Conservation (phyloP, 192 early-diverging fungal genomes). For the Blastocladiella britannica region DNA sequence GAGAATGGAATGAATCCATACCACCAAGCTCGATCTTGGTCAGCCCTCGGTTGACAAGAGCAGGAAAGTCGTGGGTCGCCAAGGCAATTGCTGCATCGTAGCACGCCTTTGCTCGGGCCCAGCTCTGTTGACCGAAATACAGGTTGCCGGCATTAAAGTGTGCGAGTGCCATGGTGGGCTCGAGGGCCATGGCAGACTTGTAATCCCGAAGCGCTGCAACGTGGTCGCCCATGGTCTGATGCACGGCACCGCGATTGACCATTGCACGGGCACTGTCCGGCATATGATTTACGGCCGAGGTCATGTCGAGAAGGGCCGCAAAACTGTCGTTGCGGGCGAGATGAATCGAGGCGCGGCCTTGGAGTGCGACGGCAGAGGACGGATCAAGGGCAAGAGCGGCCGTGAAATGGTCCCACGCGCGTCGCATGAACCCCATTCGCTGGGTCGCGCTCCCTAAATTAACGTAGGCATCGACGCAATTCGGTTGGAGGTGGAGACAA, state of each 20-base stretch:
- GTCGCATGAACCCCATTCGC: not conserved
- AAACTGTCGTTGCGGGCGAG: not conserved
- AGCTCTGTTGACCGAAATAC: not conserved
- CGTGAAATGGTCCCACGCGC: not conserved
- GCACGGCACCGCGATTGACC: not conserved
- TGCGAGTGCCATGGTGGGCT: not conserved
- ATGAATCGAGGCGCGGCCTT: not conserved
- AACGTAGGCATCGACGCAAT: not conserved
- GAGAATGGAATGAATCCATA: not conserved
- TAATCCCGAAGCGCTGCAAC: not conserved
- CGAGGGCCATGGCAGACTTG: not conserved
- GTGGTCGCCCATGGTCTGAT: not conserved
- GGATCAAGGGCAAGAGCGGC: not conserved
- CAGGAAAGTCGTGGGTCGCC: not conserved
- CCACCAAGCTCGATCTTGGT: not conserved
- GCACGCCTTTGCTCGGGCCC: not conserved
- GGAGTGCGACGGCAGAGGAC: not conserved
- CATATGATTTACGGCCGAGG: not conserved
- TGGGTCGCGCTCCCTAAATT: not conserved
- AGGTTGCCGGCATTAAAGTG: not conserved
- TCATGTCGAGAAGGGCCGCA: not conserved
- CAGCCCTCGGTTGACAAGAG: not conserved
- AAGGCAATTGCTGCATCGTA: not conserved
- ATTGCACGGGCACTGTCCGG: not conserved
- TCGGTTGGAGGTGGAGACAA: not conserved